A percentile compares a stretch with the other conserved stretches of the same genome.
Evolutionary conservation across 306 rosid genomes (phyloP).

Genomic region (apple (Malus domestica)): DNA sequence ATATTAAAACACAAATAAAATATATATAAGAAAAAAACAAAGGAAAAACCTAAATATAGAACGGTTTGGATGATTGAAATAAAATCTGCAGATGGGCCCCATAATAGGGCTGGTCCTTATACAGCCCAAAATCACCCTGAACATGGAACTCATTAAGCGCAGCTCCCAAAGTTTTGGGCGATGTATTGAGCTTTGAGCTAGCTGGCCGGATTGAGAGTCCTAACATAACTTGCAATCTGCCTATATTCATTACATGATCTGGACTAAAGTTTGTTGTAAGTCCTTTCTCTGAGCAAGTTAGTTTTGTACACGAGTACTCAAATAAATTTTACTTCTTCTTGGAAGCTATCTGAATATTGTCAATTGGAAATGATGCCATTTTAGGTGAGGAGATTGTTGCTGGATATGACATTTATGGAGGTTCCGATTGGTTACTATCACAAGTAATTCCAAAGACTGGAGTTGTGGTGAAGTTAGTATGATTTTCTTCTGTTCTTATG

Average conservation of each 20-base stretch:
- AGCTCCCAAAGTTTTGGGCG: not conserved
- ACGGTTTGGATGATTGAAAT: too few species aligned
- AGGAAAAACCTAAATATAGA: not conserved
- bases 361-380: constrained; percentile 13
- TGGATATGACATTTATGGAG: constrained; percentile 85
- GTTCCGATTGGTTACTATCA: constrained; percentile 74
- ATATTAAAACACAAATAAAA: not conserved
- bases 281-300: not conserved
- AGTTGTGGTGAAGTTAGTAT: constrained; percentile 75
- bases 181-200: not conserved
- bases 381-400: constrained; percentile 90
- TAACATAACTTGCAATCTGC: not conserved
- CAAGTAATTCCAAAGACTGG: constrained; percentile 72
- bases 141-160: not conserved
- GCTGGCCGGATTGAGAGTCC: not conserved
- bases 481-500: constrained; percentile 14
- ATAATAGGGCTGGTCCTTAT: too few species aligned
- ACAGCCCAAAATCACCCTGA: not conserved
- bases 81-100: too few species aligned
- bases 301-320: not conserved
- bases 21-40: not conserved
- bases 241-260: not conserved
- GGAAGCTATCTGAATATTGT: constrained; percentile 11
- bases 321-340: not conserved
- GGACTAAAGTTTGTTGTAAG: not conserved